Conservation (phyloP, 371 early-diverging fungal genomes). For the Rhizopus sp. region DNA sequence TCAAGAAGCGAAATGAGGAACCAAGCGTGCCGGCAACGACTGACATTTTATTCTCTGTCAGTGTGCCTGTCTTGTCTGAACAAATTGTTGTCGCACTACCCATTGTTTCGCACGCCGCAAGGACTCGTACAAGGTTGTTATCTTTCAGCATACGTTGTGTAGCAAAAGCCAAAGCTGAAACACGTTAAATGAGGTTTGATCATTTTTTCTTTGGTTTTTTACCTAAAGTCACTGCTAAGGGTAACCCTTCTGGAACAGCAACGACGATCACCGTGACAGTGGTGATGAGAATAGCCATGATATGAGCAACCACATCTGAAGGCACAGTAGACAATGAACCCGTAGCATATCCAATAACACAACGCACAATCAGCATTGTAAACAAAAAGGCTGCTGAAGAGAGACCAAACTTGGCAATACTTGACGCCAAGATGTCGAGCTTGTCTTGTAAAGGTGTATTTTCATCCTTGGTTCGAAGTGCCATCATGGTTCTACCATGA, state of each 20-base stretch:
- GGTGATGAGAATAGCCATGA: slow-evolving; percentile 67
- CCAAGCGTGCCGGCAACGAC: slow-evolving; percentile 75
- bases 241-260: slow-evolving; percentile 84
- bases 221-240: slow-evolving; percentile 74
- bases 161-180: slow-evolving; percentile 74
- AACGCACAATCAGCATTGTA: slow-evolving; percentile 57
- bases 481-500: slow-evolving; percentile 78
- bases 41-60: slow-evolving; percentile 90
- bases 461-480: slow-evolving; percentile 53
- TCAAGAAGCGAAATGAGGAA: slow-evolving; percentile 42
- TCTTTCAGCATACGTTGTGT: slow-evolving; percentile 89
- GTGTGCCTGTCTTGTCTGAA: slow-evolving; percentile 90
- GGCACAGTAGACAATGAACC: slow-evolving; percentile 19
- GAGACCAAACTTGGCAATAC: slow-evolving; percentile 70
- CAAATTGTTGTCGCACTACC: slow-evolving; percentile 91
- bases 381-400: slow-evolving; percentile 65
- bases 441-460: slow-evolving; percentile 76
- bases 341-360: slow-evolving; percentile 37
- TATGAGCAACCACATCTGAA: slow-evolving; percentile 39
- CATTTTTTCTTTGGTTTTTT: background rate
- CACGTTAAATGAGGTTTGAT: background rate
- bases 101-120: slow-evolving; percentile 94
- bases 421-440: slow-evolving; percentile 63
- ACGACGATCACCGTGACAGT: slow-evolving; percentile 77
- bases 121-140: slow-evolving; percentile 86